Conservation (phyloP, 768 basidiomycete species). For the Tulasnella sp. region DNA sequence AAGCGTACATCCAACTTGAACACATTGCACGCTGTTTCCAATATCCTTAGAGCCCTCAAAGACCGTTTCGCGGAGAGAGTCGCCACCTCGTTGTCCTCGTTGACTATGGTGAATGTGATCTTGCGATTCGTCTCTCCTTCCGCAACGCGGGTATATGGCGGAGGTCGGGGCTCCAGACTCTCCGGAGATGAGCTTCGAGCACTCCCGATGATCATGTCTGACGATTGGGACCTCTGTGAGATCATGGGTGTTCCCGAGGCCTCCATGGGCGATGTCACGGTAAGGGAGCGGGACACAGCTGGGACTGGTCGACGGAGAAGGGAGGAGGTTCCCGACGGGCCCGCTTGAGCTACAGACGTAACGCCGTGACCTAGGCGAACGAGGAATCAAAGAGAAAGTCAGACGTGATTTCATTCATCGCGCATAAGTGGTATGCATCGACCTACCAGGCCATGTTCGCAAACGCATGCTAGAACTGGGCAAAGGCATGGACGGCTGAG, state of each 20-base stretch:
- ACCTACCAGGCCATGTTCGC: not conserved
- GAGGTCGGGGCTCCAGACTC: slow-evolving; percentile 5
- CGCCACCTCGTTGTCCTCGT: not conserved
- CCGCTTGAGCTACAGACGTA: not conserved
- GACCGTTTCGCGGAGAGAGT: slow-evolving; percentile 19
- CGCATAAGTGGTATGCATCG: not conserved
- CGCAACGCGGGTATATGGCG: slow-evolving; percentile 10
- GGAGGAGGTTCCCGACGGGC: not conserved
- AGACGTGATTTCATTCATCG: not conserved
- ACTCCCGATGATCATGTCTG: not conserved
- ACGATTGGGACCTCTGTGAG: not conserved
- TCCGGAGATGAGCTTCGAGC: slow-evolving; percentile 6
- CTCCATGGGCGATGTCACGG: not conserved
- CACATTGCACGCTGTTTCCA: slow-evolving; percentile 18
- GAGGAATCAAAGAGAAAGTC: not conserved
- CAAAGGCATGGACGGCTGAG: not conserved
- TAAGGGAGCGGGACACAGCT: not conserved
- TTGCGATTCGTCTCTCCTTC: slow-evolving; percentile 16
- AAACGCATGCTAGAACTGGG: not conserved
- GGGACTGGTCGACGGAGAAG: not conserved
- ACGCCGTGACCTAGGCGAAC: not conserved
- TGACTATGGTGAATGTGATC: slow-evolving; percentile 9
- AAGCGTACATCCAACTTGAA: slow-evolving; percentile 12
- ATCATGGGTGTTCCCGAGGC: not conserved
- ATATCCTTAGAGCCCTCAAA: not conserved